These are phyloP conservation scores for Laburnicola sp. DNA, from an alignment of 2,329 filamentous ascomycete genomes.

Conservation along the genomic window DNA sequence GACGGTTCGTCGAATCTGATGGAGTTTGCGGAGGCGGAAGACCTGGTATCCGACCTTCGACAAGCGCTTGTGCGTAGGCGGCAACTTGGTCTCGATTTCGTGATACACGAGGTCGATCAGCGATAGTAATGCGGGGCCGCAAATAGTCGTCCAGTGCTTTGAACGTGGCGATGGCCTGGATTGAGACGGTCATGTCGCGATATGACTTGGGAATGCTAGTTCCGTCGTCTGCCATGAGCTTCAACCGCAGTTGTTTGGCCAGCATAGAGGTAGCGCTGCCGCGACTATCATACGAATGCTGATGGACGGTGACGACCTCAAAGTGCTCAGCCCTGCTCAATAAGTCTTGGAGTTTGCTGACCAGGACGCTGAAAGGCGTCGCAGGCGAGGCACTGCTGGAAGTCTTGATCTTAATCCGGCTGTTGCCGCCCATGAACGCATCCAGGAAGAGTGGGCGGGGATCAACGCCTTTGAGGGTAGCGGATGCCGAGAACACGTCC, in stretches of 20 bases:
- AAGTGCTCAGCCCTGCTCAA: slow-evolving; percentile 97
- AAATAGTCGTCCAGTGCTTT: slow-evolving; percentile 96
- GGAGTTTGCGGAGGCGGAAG: slow-evolving; percentile 44
- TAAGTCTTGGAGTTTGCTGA: slow-evolving; percentile 93
- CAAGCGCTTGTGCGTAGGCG: slow-evolving; percentile 75
- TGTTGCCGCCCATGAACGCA: slow-evolving; percentile 81
- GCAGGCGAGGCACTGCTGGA: slow-evolving; percentile 68
- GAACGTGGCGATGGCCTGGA: slow-evolving; percentile 97
- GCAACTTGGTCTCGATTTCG: slow-evolving; percentile 68
- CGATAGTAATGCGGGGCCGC: slow-evolving; percentile 80
- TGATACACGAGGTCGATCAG: slow-evolving; percentile 69
- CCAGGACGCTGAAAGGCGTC: slow-evolving; percentile 86
- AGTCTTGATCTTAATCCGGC: slow-evolving; percentile 64
- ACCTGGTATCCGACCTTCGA: slow-evolving; percentile 36
- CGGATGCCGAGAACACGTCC: slow-evolving; percentile 74
- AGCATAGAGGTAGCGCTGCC: slow-evolving; percentile 95
- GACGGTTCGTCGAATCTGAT: slow-evolving; percentile 35
- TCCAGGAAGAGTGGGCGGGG: slow-evolving; percentile 85
- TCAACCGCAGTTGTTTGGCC: slow-evolving; percentile 89
- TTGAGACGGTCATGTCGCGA: slow-evolving; percentile 95
- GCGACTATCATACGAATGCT: slow-evolving; percentile 87
- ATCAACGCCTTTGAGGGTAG: slow-evolving; percentile 57
- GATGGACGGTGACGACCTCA: slow-evolving; percentile 92
- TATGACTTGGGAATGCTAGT: slow-evolving; percentile 87
- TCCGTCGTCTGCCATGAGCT: slow-evolving; percentile 84